Conservation (phyloP, 2,329 filamentous ascomycete species). For the Paraphoma sp. region DNA sequence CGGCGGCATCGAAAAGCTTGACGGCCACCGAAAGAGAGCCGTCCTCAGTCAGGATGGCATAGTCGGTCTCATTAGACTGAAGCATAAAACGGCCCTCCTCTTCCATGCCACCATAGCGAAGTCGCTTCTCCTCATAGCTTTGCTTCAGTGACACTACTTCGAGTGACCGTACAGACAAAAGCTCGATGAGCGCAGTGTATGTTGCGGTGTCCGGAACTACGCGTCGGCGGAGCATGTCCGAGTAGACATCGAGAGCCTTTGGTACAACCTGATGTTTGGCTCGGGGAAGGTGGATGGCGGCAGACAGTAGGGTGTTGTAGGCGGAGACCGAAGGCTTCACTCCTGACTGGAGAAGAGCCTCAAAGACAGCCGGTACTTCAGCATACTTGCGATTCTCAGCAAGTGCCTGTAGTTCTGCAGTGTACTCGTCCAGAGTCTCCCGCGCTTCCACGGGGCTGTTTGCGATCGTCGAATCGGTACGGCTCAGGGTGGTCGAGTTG, state of each 20-base stretch:
- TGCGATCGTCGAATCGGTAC: conserved; percentile 57
- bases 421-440: conserved; percentile 69
- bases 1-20: conserved; percentile 82
- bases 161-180: conserved; percentile 80
- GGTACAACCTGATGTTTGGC: conserved; percentile 84
- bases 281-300: conserved; percentile 81
- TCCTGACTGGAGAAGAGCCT: conserved; percentile 83
- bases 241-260: conserved; percentile 92
- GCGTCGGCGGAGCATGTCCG: conserved; percentile 90
- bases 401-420: conserved; percentile 78
- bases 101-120: conserved; percentile 84
- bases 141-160: conserved; percentile 78
- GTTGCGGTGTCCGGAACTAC: conserved; percentile 83
- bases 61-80: conserved; percentile 84
- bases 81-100: conserved; percentile 87
- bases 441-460: conserved; percentile 63
- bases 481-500: conserved; percentile 33
- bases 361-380: conserved; percentile 89
- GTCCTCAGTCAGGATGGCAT: conserved; percentile 85
- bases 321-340: conserved; percentile 80
- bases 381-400: conserved; percentile 75
- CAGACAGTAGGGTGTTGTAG: conserved; percentile 90
- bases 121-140: conserved; percentile 78
- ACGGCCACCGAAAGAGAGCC: conserved; percentile 85
- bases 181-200: conserved; percentile 83